These are phyloP conservation scores for Thelonectria discophora DNA, from an alignment of 2,329 filamentous ascomycete genomes.

Conservation along the genomic window DNA sequence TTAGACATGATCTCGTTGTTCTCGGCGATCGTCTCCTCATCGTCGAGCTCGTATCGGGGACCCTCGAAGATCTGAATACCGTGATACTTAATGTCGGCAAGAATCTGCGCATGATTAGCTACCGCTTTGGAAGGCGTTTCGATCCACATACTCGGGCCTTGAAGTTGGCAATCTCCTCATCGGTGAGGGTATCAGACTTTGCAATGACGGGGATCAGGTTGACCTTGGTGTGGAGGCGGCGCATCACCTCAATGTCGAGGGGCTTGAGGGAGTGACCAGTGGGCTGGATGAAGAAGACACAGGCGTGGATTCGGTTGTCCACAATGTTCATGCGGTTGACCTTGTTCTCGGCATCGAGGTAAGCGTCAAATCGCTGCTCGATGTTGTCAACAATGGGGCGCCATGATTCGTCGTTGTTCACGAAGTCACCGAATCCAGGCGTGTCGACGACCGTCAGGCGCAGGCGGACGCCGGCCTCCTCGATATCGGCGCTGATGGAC, in stretches of 20 bases:
- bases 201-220: conserved; percentile 99
- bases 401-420: conserved; percentile 99
- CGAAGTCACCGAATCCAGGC: conserved; percentile 97
- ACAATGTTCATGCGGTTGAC: conserved; percentile 99
- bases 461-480: conserved; percentile 97
- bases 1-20: conserved; percentile 99
- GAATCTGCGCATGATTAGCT: conserved; percentile 69
- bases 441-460: conserved; percentile 97
- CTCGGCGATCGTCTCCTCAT: conserved; percentile 99
- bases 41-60: conserved; percentile 96
- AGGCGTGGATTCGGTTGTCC: conserved; percentile 98
- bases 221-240: conserved; percentile 99
- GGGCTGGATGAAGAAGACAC: conserved; percentile 99
- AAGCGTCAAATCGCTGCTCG: conserved; percentile 97
- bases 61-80: conserved; percentile 99
- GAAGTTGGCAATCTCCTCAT: conserved; percentile 93
- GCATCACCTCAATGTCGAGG: conserved; percentile 99
- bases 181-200: conserved; percentile 97
- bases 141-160: conserved; percentile 85
- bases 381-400: conserved; percentile 99
- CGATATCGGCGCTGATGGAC: conserved; percentile 94
- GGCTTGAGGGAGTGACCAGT: conserved; percentile 99
- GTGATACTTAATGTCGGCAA: conserved; percentile 96
- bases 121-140: not conserved
- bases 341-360: conserved; percentile 99